Percentiles rank a stretch among this genome's conserved stretches.
Conservation (phyloP, 768 basidiomycete species). For the Ramaria rubella region DNA sequence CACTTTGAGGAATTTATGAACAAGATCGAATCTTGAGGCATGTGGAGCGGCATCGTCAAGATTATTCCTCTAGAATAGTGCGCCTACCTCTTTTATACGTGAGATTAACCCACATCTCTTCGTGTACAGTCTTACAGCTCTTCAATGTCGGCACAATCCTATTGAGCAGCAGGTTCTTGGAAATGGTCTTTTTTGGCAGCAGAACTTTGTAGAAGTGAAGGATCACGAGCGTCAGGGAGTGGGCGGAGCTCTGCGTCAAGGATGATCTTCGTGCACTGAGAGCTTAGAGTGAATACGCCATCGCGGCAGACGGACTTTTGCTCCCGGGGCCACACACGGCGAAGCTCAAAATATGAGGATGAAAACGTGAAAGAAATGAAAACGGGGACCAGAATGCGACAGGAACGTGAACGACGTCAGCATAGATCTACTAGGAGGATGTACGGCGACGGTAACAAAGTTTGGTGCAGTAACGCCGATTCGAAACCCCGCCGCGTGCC, state of each 20-base stretch:
- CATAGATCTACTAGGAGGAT: too few relatives aligned
- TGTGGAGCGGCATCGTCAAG: conserved; percentile 88
- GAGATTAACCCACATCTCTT: conserved; percentile 21
- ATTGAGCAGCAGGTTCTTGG: conserved; percentile 95
- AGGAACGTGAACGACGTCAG: not conserved
- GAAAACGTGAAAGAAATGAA: conserved; percentile 1
- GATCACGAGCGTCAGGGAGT: conserved; percentile 79
- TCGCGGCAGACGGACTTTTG: too few relatives aligned
- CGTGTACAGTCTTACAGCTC: conserved; percentile 65
- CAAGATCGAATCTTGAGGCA: conserved; percentile 84
- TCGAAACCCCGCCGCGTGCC: not conserved
- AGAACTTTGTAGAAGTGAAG: conserved; percentile 87
- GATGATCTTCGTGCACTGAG: conserved; percentile 71
- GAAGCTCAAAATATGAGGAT: not conserved
- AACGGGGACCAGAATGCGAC: not conserved
- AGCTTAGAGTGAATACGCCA: conserved; percentile 50
- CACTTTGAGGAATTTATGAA: conserved; percentile 92
- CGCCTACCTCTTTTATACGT: conserved; percentile 23
- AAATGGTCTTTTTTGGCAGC: conserved; percentile 73
- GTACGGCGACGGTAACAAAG: not conserved
- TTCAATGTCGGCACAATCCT: conserved; percentile 65
- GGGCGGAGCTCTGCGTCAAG: conserved; percentile 69
- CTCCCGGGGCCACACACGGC: not conserved
- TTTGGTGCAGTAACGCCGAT: not conserved
- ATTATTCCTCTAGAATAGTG: conserved; percentile 93